phyloP scores from a whole-genome alignment of 179 eudicot species.

The Camellia oleifera region DNA sequence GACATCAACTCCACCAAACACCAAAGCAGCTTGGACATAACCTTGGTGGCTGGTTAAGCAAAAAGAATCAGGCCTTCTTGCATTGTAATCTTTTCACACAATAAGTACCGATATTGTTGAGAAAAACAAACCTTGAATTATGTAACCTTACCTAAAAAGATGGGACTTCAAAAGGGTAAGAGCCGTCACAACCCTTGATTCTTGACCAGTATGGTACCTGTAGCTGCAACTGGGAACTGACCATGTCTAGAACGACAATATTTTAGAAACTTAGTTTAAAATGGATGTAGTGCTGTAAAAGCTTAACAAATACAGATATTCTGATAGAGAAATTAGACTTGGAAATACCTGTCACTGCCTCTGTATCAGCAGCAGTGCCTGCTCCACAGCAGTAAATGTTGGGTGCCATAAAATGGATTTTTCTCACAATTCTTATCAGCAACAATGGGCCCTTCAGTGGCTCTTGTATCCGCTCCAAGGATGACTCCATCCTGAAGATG shows the following conservation, averaged over 20 bases:
- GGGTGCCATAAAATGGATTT: constrained; percentile 92
- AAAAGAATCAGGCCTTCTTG: constrained; percentile 7
- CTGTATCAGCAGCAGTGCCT: constrained; percentile 97
- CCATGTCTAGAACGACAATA: constrained; percentile 46
- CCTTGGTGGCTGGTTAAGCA: constrained; percentile 66
- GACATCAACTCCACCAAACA: constrained; percentile 83
- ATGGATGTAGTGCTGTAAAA: not conserved
- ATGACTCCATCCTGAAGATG: constrained; percentile 77
- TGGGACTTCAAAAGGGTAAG: constrained; percentile 80
- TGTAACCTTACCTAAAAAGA: constrained; percentile 56
- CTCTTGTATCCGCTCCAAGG: constrained; percentile 96
- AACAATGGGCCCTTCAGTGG: constrained; percentile 94
- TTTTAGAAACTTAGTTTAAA: not conserved
- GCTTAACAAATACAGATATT: not conserved
- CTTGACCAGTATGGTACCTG: constrained; percentile 77
- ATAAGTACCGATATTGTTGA: not conserved
- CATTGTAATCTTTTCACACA: not conserved
- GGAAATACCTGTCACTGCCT: constrained; percentile 78
- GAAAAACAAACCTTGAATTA: not conserved
- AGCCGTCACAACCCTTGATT: constrained; percentile 88
- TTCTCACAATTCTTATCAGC: constrained; percentile 96
- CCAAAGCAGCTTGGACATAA: constrained; percentile 80
- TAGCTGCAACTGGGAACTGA: constrained; percentile 68
- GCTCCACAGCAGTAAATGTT: constrained; percentile 97
- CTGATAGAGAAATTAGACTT: not conserved